Conservation (phyloP, 345 rosid genomes). For the Linum trigynum region DNA sequence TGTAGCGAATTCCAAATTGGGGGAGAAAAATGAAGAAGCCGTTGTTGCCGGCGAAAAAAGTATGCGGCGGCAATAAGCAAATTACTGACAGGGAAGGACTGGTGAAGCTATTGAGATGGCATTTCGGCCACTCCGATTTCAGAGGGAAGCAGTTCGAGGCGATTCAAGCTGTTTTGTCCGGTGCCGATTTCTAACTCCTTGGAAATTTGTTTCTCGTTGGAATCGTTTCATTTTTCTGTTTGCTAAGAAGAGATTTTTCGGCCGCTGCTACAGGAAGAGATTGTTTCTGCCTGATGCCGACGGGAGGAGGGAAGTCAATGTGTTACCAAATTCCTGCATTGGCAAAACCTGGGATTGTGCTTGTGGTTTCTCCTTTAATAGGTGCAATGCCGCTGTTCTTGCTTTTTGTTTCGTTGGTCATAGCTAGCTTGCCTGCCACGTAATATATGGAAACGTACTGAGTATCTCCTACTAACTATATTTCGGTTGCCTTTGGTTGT, state of each 20-base stretch:
- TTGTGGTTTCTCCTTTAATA: slow-evolving; percentile 89
- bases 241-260: neutral
- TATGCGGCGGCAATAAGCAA: slow-evolving; percentile 24
- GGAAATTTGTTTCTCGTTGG: neutral
- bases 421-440: neutral
- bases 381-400: slow-evolving; percentile 31
- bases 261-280: slow-evolving; percentile 47
- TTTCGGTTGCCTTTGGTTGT: slow-evolving; percentile 18
- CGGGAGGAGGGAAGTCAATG: slow-evolving; percentile 95
- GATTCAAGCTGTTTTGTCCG: slow-evolving; percentile 75
- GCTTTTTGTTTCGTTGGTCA: neutral
- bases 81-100: slow-evolving; percentile 46
- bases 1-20: neutral
- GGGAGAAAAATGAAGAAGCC: slow-evolving; percentile 52
- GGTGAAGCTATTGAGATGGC: slow-evolving; percentile 89
- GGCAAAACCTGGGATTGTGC: slow-evolving; percentile 78
- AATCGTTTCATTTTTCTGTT: neutral
- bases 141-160: slow-evolving; percentile 88
- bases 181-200: slow-evolving; percentile 13
- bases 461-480: neutral
- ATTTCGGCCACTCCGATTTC: slow-evolving; percentile 77
- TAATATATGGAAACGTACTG: neutral
- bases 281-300: slow-evolving; percentile 96
- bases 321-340: slow-evolving; percentile 95
- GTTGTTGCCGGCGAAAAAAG: slow-evolving; percentile 51